Percentiles rank a stretch among this genome's conserved stretches.
Evolutionary conservation across 2,329 filamentous ascomycete species (phyloP).

Genomic region (Hymenotorrendiella dingleyae): DNA sequence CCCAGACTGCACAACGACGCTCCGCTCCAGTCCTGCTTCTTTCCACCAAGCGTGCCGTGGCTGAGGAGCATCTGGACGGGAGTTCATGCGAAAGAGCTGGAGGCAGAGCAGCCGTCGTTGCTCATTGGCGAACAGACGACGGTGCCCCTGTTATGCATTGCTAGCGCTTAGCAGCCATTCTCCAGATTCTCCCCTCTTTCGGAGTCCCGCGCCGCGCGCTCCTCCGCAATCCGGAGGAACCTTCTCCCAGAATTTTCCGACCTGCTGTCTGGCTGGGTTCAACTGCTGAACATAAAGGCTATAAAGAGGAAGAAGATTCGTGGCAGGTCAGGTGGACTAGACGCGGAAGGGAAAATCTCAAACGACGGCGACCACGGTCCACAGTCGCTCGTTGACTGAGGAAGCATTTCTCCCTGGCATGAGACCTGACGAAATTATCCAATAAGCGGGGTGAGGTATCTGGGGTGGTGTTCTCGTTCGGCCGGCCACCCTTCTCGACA

Average conservation of each 20-base stretch:
- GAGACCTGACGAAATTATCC: neutral
- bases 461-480: neutral
- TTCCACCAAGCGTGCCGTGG: neutral
- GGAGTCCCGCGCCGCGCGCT: slow-evolving; percentile 17
- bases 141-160: slow-evolving; percentile 10
- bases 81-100: slow-evolving; percentile 8
- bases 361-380: neutral
- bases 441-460: neutral
- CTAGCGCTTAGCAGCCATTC: slow-evolving; percentile 11
- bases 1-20: no score
- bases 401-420: neutral
- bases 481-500: no score
- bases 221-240: slow-evolving; percentile 6
- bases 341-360: slow-evolving; percentile 1
- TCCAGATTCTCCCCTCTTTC: slow-evolving; percentile 4
- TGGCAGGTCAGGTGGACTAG: neutral
- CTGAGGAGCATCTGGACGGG: slow-evolving; percentile 3
- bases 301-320: slow-evolving; percentile 1
- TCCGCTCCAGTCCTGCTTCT: slow-evolving; percentile 2
- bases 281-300: slow-evolving; percentile 3
- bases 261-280: slow-evolving; percentile 9
- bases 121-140: slow-evolving; percentile 13
- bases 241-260: slow-evolving; percentile 7
- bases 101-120: neutral
- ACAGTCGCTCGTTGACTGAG: neutral